These are phyloP conservation scores for Yamadazyma mexicana DNA, from an alignment of 1,139 yeast genomes.

Conservation along the genomic window DNA sequence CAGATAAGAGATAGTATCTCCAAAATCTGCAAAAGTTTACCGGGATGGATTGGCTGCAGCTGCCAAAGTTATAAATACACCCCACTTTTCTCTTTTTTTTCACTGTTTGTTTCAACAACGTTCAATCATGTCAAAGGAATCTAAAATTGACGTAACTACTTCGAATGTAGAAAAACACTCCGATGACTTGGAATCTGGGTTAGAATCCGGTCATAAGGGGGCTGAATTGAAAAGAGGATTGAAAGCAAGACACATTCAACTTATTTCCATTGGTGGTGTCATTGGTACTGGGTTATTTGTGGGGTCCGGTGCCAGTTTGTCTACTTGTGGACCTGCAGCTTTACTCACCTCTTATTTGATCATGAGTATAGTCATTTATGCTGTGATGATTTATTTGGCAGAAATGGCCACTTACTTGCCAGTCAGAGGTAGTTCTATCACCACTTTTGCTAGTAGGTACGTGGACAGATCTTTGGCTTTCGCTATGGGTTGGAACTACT, in stretches of 20 bases:
- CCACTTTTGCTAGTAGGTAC: constrained; percentile 47
- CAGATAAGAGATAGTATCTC: constrained; percentile 1
- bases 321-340: constrained; percentile 46
- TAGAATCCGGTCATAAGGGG: constrained; percentile 5
- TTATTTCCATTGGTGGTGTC: constrained; percentile 43
- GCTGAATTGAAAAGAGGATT: constrained; percentile 36
- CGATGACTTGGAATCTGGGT: constrained; percentile 10
- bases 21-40: too few species aligned
- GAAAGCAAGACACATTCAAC: constrained; percentile 39
- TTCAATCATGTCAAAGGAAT: constrained; percentile 8
- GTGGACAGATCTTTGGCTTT: constrained; percentile 69
- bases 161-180: constrained; percentile 11
- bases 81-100: neutral
- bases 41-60: too few species aligned
- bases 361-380: constrained; percentile 53
- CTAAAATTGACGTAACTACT: constrained; percentile 8
- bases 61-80: constrained; percentile 5
- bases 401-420: constrained; percentile 83
- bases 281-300: constrained; percentile 44
- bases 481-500: constrained; percentile 79
- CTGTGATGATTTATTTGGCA: constrained; percentile 67
- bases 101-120: neutral
- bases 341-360: constrained; percentile 39
- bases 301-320: constrained; percentile 48
- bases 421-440: constrained; percentile 54